Conservation (phyloP, 78 protist genomes). For the Dictyostelium purpureum region DNA sequence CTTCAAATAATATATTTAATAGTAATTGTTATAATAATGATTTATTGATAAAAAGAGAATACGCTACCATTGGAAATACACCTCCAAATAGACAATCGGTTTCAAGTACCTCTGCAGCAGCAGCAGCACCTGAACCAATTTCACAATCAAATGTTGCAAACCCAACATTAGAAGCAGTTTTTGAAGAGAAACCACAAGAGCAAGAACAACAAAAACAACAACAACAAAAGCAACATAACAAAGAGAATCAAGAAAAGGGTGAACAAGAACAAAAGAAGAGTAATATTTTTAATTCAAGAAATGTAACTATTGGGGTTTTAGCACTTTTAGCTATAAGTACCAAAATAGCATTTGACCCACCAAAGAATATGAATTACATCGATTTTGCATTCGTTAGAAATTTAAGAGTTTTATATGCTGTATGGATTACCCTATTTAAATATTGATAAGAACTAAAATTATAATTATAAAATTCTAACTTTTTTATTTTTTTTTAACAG, state of each 20-base stretch:
- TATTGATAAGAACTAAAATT: not conserved
- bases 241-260: no score
- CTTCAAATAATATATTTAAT: not conserved
- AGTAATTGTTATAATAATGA: not conserved
- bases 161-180: not conserved
- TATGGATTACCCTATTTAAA: not conserved
- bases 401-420: slow-evolving; percentile 19
- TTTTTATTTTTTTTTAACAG: not conserved
- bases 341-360: not conserved
- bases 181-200: not conserved
- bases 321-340: not conserved
- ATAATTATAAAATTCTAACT: not conserved
- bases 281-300: not conserved
- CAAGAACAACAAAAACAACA: not conserved
- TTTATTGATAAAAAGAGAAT: not conserved
- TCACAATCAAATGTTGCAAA: not conserved
- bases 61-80: not conserved
- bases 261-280: no score
- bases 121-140: not conserved
- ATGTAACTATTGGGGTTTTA: not conserved
- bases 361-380: not conserved
- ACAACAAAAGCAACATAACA: not conserved
- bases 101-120: not conserved
- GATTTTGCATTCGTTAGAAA: slow-evolving; percentile 22
- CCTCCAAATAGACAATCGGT: slow-evolving; percentile 7